phyloP scores from a whole-genome alignment of 192 early-diverging fungal species.

The Entophlyctis luteolus region DNA sequence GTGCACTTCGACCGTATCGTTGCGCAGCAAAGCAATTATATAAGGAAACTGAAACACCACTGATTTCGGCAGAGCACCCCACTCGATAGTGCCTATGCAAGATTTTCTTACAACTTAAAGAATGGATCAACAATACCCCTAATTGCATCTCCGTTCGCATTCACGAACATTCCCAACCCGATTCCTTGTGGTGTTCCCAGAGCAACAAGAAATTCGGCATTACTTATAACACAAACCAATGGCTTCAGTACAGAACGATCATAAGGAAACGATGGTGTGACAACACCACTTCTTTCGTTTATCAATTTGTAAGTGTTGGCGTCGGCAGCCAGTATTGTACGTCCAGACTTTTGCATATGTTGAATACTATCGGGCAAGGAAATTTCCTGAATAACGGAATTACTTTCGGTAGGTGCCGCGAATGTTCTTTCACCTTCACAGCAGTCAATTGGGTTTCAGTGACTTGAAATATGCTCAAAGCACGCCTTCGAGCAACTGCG shows the following conservation, averaged over 20 bases:
- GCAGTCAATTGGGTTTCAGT: conserved; percentile 35
- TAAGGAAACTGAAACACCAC: conserved; percentile 75
- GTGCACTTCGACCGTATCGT: conserved; percentile 71
- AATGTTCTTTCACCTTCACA: not conserved
- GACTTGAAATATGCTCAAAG: conserved; percentile 26
- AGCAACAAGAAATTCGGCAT: conserved; percentile 71
- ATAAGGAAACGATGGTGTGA: conserved; percentile 50
- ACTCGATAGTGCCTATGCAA: conserved; percentile 47
- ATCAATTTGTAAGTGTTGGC: conserved; percentile 66
- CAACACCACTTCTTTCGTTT: conserved; percentile 39
- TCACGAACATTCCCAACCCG: conserved; percentile 71
- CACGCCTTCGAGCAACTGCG: conserved; percentile 39
- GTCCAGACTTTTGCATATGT: conserved; percentile 50
- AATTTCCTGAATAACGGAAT: conserved; percentile 48
- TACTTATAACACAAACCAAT: conserved; percentile 54
- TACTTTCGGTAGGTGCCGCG: conserved; percentile 4
- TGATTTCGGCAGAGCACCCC: conserved; percentile 48
- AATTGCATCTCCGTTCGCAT: conserved; percentile 63
- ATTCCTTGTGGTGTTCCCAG: conserved; percentile 44
- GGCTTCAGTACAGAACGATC: conserved; percentile 52
- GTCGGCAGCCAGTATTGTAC: conserved; percentile 67
- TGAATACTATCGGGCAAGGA: conserved; percentile 61
- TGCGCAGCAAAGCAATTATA: conserved; percentile 62
- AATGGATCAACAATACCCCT: no score
- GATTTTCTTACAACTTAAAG: no score